Conservation (phyloP, 768 basidiomycete species). For the Trametes elegans region DNA sequence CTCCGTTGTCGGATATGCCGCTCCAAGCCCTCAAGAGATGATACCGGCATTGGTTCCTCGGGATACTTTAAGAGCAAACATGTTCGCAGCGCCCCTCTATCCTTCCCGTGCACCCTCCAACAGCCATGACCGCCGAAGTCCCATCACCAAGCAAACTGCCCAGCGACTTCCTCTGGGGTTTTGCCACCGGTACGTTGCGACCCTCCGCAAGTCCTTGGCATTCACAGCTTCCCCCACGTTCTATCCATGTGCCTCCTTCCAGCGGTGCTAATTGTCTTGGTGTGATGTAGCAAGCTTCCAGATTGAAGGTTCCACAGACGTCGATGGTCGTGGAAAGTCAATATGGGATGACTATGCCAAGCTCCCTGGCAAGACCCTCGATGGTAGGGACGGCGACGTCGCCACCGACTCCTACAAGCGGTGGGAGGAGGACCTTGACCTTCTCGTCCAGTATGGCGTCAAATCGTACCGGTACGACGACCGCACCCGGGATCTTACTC, state of each 20-base stretch:
- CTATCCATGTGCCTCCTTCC: not conserved
- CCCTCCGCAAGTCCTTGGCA: slow-evolving; percentile 7
- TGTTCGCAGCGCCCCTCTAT: slow-evolving; percentile 19
- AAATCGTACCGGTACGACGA: slow-evolving; percentile 54
- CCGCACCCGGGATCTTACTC: not conserved
- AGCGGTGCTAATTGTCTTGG: slow-evolving; percentile 6
- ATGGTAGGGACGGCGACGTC: slow-evolving; percentile 64
- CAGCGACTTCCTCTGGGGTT: slow-evolving; percentile 66
- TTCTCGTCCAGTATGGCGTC: slow-evolving; percentile 62
- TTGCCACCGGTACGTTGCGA: slow-evolving; percentile 56
- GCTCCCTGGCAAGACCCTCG: slow-evolving; percentile 63
- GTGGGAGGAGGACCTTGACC: slow-evolving; percentile 65
- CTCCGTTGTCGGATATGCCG: slow-evolving; percentile 37
- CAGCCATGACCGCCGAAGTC: slow-evolving; percentile 25
- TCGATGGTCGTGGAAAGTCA: slow-evolving; percentile 62
- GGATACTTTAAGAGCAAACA: slow-evolving; percentile 27
- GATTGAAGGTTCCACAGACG: slow-evolving; percentile 65
- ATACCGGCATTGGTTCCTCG: slow-evolving; percentile 25
- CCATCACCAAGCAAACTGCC: slow-evolving; percentile 37
- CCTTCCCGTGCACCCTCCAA: slow-evolving; percentile 31
- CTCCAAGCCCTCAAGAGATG: slow-evolving; percentile 28
- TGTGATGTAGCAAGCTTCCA: slow-evolving; percentile 58
- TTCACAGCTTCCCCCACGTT: not conserved
- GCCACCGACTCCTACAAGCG: slow-evolving; percentile 70
- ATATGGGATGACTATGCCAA: slow-evolving; percentile 77